Evolutionary conservation across 2,329 filamentous ascomycete species (phyloP).

Genomic region (Neonectria faginata): DNA sequence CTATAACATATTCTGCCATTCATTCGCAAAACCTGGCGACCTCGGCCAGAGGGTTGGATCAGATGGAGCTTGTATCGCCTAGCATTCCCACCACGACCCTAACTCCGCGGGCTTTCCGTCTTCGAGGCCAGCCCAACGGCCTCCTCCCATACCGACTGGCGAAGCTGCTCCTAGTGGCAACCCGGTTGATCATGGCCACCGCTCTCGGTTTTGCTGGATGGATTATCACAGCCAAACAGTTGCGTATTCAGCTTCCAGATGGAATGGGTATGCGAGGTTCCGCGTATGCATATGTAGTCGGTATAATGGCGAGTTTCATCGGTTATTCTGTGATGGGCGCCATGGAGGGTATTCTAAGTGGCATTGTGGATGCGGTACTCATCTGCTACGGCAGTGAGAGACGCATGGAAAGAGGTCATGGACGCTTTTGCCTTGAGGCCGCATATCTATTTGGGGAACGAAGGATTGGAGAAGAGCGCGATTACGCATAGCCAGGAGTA

Average conservation of each 20-base stretch:
- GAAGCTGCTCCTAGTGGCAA: slow-evolving; percentile 91
- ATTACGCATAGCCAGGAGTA: slow-evolving; percentile 41
- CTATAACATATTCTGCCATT: slow-evolving; percentile 92
- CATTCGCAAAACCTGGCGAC: slow-evolving; percentile 85
- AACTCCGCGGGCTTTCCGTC: slow-evolving; percentile 65
- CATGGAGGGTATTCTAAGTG: slow-evolving; percentile 88
- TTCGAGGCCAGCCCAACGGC: slow-evolving; percentile 59
- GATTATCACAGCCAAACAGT: slow-evolving; percentile 88
- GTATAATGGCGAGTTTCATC: slow-evolving; percentile 91
- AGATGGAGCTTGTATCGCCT: slow-evolving; percentile 83
- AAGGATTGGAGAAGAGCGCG: slow-evolving; percentile 47
- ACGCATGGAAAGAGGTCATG: slow-evolving; percentile 72
- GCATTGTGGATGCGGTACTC: slow-evolving; percentile 87
- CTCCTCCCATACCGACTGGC: slow-evolving; percentile 91
- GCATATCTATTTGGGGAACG: slow-evolving; percentile 85
- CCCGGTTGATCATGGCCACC: slow-evolving; percentile 89
- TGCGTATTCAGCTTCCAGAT: slow-evolving; percentile 70
- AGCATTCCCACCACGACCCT: slow-evolving; percentile 79
- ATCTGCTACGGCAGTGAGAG: slow-evolving; percentile 96
- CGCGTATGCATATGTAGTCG: slow-evolving; percentile 94
- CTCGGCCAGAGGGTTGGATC: slow-evolving; percentile 82
- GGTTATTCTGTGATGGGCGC: slow-evolving; percentile 93
- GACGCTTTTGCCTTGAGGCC: slow-evolving; percentile 91
- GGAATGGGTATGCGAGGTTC: slow-evolving; percentile 76
- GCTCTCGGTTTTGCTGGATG: slow-evolving; percentile 95